Evolutionary conservation across 805 yeast genomes (phyloP), one percentile per base, ranked within the genome.

Genomic region (Monosporozyma aerobia): DNA sequence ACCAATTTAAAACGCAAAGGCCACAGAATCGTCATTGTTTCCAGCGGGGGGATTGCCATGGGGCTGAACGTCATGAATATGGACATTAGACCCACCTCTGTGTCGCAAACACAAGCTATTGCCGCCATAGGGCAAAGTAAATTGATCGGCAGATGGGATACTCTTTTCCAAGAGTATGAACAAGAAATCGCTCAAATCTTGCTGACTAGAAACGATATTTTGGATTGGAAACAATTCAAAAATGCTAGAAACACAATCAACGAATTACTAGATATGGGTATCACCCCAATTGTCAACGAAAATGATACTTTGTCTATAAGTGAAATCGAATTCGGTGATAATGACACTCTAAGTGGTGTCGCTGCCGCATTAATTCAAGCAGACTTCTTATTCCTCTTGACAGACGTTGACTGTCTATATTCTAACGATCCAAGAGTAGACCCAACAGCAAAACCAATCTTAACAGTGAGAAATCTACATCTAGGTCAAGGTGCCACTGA

Each of bases 71-170:
- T 92, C 6, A 76, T 89, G 69, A 81, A 83, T 0, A 58, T 87
- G 50, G 70, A 70, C 3, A 73, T 74, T 47, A 82, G 90, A 55
- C 98, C 99, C 3, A 84, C 82, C 56, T 79, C 80, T 53, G 71
- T 92, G 51, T 78, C 97, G 0, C 83, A 83, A 29, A 85, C 85
- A 2, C 99, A 94, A 71, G 98, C 97, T 0, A 73, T 92, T 48
- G 97, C 99, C 0, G 95, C 97, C 1, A 84, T 94, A 33, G 99
- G 99, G 1, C 99, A 94, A 69, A 95, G 97, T 35, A 77, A 90
- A 55, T 73, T 94, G 39, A 90, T 94, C 58, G 90, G 95, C 1
- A 76, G 92, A 45, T 94, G 97, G 89, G 99, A 94, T 66, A 81
- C 82, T 56, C 70, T 94, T 59, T 94, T 94, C 68, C 72, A 85